Base-by-base conservation (phyloP, 768 basidiomycete species). In the Glaciozyma martinii region DNA sequence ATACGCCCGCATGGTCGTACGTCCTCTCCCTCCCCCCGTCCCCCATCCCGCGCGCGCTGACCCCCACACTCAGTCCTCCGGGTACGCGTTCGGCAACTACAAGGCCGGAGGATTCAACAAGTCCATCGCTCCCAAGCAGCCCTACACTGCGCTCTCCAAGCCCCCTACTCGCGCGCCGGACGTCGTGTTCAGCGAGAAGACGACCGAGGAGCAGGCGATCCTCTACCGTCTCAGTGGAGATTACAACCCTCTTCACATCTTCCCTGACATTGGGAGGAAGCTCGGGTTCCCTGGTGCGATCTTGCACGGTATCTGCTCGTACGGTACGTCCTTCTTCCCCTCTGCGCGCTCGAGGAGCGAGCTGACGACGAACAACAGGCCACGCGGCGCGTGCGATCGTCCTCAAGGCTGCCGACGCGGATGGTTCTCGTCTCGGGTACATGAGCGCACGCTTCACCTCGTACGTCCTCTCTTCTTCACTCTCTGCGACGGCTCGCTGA, bases 251-350 rank as follows among this genome's bases (percentile, higher is more conserved):
- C 80, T 88, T 3, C 87, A 89, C 74, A 64, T 73, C 87, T 89
- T 91, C 78, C 88, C 89, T 2, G 75, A 9, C 32, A 56, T 88
- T 46, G 90, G 89, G n/a, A 75, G 83, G 68, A 80, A 79, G 12
- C 80, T 84, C 23, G 88, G 89, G 16, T 91, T 93, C 72, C 88
- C 88, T 3, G 90, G 86, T 56, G 84, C 86, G 44, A 90, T 93
- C 71, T 81, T 92, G 4, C 90, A 93, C 73, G 90, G 90, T 33
- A 80, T 92, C 30, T 85, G 86, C 25, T 83, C 86, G 0, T 91
- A 82, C 74, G 90, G 90, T 33, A 18, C 15, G 25, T 12, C 47
- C 32, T 23, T 16, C 8, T 32, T 13, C 18, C 7, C 21, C 54
- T n/a, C 27, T 12, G 30, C 55, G 4, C 44, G 18, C 8, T 33